Conservation (phyloP, 768 basidiomycete species). For the Tulasnella sp. region DNA sequence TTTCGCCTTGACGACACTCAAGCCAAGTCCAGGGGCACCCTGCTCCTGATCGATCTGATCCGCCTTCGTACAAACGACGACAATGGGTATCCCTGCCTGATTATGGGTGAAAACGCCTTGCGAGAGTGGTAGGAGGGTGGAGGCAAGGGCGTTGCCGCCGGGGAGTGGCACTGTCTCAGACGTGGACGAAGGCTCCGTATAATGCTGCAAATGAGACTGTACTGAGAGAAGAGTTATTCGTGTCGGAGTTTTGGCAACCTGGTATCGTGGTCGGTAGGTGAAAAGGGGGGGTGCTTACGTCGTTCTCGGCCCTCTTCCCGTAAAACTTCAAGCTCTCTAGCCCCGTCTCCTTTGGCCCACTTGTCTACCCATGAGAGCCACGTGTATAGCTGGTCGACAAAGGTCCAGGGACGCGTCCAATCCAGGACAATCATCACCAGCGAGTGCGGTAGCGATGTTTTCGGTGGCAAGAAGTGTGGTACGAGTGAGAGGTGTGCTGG, state of each 20-base stretch:
- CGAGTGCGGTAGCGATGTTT: slow-evolving; percentile 51
- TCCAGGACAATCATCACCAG: slow-evolving; percentile 78
- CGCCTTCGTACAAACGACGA: slow-evolving; percentile 85
- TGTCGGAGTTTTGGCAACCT: not conserved
- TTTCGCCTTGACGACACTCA: slow-evolving; percentile 84
- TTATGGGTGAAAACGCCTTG: slow-evolving; percentile 82
- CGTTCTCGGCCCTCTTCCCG: slow-evolving; percentile 74
- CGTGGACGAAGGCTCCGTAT: slow-evolving; percentile 56
- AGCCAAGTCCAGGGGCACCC: slow-evolving; percentile 58
- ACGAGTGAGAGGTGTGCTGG: slow-evolving; percentile 55
- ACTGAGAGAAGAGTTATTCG: slow-evolving; percentile 38
- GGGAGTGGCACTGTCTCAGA: slow-evolving; percentile 41
- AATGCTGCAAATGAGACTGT: slow-evolving; percentile 81
- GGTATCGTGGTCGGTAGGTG: not conserved
- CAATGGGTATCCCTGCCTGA: slow-evolving; percentile 67
- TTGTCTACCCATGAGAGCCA: slow-evolving; percentile 82
- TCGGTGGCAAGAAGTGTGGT: slow-evolving; percentile 67
- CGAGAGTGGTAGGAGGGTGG: slow-evolving; percentile 68
- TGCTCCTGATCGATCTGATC: slow-evolving; percentile 79
- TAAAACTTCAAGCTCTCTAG: slow-evolving; percentile 58
- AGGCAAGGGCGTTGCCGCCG: slow-evolving; percentile 40
- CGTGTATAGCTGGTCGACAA: slow-evolving; percentile 66
- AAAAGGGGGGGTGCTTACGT: slow-evolving; percentile 37
- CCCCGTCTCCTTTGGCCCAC: slow-evolving; percentile 60
- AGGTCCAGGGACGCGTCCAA: slow-evolving; percentile 92